These are phyloP conservation scores for Passiflora organensis DNA, from an alignment of 345 rosid genomes.

Conservation along the genomic window DNA sequence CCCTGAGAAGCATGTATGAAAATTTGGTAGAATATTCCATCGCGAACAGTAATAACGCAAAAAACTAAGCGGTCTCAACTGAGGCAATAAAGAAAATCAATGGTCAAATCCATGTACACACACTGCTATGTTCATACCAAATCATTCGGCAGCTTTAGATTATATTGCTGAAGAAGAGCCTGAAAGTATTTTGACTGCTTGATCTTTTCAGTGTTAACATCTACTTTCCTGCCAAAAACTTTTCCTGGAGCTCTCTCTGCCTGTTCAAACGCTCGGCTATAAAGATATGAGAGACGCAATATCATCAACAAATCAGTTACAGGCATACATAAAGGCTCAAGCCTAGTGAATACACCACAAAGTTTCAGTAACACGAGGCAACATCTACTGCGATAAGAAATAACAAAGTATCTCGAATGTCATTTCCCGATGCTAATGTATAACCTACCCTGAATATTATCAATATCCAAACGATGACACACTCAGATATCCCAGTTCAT, in stretches of 20 bases:
- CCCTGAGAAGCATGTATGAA: constrained; percentile 42
- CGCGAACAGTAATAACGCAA: background rate
- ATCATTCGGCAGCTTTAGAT: constrained; percentile 29
- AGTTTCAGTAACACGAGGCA: too few species aligned
- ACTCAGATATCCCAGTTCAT: too few species aligned
- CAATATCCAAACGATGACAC: too few species aligned
- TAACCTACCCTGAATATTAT: too few species aligned
- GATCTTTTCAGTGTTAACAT: constrained; percentile 53
- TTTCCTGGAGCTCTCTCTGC: constrained; percentile 57
- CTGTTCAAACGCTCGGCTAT: constrained; percentile 71
- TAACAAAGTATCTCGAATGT: too few species aligned
- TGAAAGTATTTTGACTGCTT: constrained; percentile 62
- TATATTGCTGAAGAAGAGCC: constrained; percentile 43
- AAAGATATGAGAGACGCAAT: constrained; percentile 15
- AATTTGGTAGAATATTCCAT: background rate
- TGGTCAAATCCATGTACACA: too few species aligned
- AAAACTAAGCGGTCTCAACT: too few species aligned
- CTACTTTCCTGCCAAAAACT: constrained; percentile 44
- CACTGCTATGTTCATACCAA: constrained; percentile 44
- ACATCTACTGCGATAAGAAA: too few species aligned
- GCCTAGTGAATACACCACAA: background rate
- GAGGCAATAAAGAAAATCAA: background rate
- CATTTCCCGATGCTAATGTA: too few species aligned
- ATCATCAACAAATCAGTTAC: constrained; percentile 1
- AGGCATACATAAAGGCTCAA: too few species aligned